These are phyloP conservation scores for Osmanthus fragrans DNA, from an alignment of 257 asterid genomes.

Conservation along the genomic window DNA sequence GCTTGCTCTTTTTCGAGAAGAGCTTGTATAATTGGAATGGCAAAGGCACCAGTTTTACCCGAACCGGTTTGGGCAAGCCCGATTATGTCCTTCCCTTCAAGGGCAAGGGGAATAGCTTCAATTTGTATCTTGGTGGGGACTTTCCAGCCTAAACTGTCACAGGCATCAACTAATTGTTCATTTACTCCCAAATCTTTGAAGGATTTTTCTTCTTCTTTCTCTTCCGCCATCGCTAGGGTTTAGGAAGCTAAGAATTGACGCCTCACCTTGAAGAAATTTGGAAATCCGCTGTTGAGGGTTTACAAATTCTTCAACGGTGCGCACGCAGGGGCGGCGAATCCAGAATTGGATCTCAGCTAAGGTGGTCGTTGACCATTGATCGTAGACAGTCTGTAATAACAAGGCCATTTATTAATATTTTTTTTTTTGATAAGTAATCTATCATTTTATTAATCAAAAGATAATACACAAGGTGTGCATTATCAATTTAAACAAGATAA, in stretches of 20 bases:
- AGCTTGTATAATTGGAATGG: constrained; percentile 79
- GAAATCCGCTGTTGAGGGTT: too few relatives aligned
- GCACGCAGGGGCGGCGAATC: too few relatives aligned
- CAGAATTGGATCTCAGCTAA: too few relatives aligned
- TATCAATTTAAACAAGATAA: too few relatives aligned
- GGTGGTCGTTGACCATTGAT: too few relatives aligned
- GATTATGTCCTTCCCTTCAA: constrained; percentile 78
- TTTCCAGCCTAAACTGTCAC: constrained; percentile 79
- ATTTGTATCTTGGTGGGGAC: constrained; percentile 67
- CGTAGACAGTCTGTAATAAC: too few relatives aligned
- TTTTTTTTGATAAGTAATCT: too few relatives aligned
- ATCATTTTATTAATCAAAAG: too few relatives aligned
- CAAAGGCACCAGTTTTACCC: constrained; percentile 95
- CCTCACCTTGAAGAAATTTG: not conserved
- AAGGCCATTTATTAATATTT: too few relatives aligned
- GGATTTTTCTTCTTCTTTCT: constrained; percentile 23
- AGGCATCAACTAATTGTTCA: constrained; percentile 62
- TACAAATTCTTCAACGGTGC: too few relatives aligned
- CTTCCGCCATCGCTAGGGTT: constrained; percentile 35
- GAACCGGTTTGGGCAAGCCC: constrained; percentile 98
- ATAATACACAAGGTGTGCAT: too few relatives aligned
- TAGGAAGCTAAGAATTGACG: not conserved
- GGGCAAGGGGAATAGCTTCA: constrained; percentile 72
- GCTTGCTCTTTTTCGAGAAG: constrained; percentile 72
- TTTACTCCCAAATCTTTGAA: constrained; percentile 8